Evolutionary conservation across 257 asterid genomes (phyloP).

Genomic region (Nicotiana noctiflora): DNA sequence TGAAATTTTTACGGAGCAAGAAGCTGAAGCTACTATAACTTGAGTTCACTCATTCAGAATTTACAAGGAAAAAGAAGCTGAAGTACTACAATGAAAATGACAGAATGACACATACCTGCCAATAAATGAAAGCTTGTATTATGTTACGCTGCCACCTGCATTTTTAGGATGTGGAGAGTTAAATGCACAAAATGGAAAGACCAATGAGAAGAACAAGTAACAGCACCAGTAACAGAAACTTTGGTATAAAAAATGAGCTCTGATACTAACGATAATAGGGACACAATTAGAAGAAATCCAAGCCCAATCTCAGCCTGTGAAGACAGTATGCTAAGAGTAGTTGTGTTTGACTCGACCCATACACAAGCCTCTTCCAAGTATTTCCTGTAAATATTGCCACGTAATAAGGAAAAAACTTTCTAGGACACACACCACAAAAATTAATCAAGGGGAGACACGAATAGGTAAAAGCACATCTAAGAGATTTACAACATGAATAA

Average conservation of each 20-base stretch:
- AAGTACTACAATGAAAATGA: not conserved
- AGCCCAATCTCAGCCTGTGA: constrained; percentile 72
- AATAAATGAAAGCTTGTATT: constrained; percentile 77
- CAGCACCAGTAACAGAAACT: too few species aligned
- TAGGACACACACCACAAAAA: not conserved
- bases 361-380: constrained; percentile 90
- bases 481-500: not conserved
- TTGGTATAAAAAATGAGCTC: not conserved
- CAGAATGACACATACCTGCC: constrained; percentile 63
- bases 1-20: too few species aligned
- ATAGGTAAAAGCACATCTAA: not conserved
- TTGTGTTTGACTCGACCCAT: constrained; percentile 88
- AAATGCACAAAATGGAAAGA: not conserved
- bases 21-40: too few species aligned
- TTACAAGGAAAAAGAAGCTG: constrained; percentile 3
- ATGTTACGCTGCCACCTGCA: constrained; percentile 89
- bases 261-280: not conserved
- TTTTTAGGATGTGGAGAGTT: constrained; percentile 16
- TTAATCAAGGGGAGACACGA: not conserved
- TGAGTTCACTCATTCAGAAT: not conserved
- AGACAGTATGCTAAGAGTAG: constrained; percentile 64
- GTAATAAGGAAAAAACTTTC: not conserved
- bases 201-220: not conserved
- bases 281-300: not conserved
- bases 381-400: constrained; percentile 49